These are phyloP conservation scores for Edaphochlamys debaryana DNA, from an alignment of 139 green algal species.

Conservation along the genomic window DNA sequence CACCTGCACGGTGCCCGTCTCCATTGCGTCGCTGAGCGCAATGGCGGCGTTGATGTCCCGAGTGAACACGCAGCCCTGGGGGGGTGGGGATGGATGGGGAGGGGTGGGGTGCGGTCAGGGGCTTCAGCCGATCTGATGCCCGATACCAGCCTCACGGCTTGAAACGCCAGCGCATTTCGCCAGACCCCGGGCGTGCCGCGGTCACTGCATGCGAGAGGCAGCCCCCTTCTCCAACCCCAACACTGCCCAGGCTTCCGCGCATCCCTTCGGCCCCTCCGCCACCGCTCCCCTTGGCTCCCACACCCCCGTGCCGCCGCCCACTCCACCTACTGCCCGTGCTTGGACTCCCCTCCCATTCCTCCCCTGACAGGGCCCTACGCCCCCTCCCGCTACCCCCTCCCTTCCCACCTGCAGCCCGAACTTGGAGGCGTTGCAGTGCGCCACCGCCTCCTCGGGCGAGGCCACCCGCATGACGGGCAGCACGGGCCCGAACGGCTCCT, in stretches of 20 bases:
- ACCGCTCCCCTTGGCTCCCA: not conserved
- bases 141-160: too few relatives aligned
- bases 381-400: too few relatives aligned
- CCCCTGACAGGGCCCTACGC: too few relatives aligned
- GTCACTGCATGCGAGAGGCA: too few relatives aligned
- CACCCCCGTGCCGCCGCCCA: too few relatives aligned
- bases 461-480: slow-evolving; percentile 91
- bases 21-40: slow-evolving; percentile 88
- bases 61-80: slow-evolving; percentile 93
- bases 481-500: slow-evolving; percentile 97
- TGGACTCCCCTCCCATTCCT: not conserved
- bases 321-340: not conserved
- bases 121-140: too few relatives aligned
- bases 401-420: slow-evolving; percentile 27
- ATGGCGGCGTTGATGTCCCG: slow-evolving; percentile 91
- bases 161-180: too few relatives aligned
- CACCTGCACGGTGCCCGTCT: slow-evolving; percentile 95
- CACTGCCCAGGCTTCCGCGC: too few relatives aligned
- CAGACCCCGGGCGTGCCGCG: too few relatives aligned
- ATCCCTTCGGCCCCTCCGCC: not conserved
- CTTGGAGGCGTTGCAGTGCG: slow-evolving; percentile 86
- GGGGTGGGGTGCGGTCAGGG: too few relatives aligned
- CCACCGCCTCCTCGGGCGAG: slow-evolving; percentile 80
- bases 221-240: too few relatives aligned
- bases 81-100: slow-evolving; percentile 29